Evolutionary conservation across 2,329 filamentous ascomycete genomes (phyloP), one percentile per base, ranked within the genome.

Genomic region (Alternaria ethzedia): DNA sequence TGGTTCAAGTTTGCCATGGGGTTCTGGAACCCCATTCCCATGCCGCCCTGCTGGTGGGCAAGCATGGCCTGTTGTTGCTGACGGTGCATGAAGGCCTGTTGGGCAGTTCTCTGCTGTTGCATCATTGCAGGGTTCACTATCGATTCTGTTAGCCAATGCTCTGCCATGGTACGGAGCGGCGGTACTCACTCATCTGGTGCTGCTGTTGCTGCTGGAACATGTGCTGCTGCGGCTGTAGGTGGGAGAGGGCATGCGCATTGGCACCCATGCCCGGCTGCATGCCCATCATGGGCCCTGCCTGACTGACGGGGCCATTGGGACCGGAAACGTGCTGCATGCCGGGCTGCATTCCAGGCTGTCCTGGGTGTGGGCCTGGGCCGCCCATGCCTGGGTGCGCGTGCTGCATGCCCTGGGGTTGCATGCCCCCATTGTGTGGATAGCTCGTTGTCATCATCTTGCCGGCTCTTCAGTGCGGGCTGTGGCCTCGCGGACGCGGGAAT

Each of bases 301-400:
- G 90, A 77, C 89, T 92, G 69, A 92, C 89, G 77, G 87, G 86
- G 65, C 87, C 88, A 69, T 88, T 89, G 20, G 91, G 90, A 36
- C 88, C 90, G 61, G 91, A 91, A 26, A 91, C 91, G 65, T 87
- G 91, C 71, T 91, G 90, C 80, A 89, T 87, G 70, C 87, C 88
- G 68, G 90, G 90, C 57, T 84, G 86, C 79, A 91, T 90, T 44
- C 88, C 60, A n/a, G 56, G 89, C 76, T 91, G 90, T 70, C 87
- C 90, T 57, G 88, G 89, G 71, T 90, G 91, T 55, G 91, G 90
- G 74, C 88, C 88, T 77, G 91, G 89, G 32, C 88, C 88, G 43
- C 86, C 85, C 83, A 89, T 88, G 65, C 47, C 59, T 41, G 87
- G 87, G 70, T 89, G 88, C 55, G 85, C 87, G 67, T 87, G 87